Base-by-base conservation (phyloP, 106 monocot genomes). In the Platanthera zijinensis region DNA sequence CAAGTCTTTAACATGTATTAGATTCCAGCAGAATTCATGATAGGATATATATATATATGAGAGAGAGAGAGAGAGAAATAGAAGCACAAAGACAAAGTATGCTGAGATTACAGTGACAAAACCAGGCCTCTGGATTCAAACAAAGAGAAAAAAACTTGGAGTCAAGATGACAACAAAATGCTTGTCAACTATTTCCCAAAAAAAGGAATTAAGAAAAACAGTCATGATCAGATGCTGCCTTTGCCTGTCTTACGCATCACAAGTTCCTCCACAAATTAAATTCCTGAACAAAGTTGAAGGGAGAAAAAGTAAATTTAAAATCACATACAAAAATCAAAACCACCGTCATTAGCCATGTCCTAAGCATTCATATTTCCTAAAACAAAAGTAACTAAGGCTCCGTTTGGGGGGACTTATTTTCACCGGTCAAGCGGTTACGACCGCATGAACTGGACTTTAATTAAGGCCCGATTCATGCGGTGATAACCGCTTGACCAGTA, bases 221-320 rank as follows among this genome's bases (percentile, higher is more conserved):
- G 48, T 17, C 13, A n/a, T 46, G 8, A 46, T 48, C 48, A n/a
- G 70, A 17, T 71, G 48, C 15, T 17, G 48, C 45, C 17, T 48
- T 13, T 17, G 48, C 45, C 17, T 48, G 48, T n/a, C 48, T 48
- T n/a, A 71, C 0, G 48, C 70, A 71, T 71, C 70, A 71, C 70
- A 71, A n/a, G 70, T 17, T 71, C 70, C 70, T 17, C 70, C 70
- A 49, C 70, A 71, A 5, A 71, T 48, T 48, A 71, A 71, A 7
- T n/a, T 71, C 70, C 70, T 71, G 70, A 69, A 69, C 10, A 61
- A 14, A 71, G 70, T 46, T 48, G 6, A 71, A 67, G 8, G 48
- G 2, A 6, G 6, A 48, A 70, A 46, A 71, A 70, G 13, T 15
- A 17, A n/a, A 17, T 18, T 61, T 39, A 39, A 3, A 39, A 39